Percentiles rank a stretch among this genome's conserved stretches.
These are phyloP conservation scores for Ceratobasidium sp. DNA, from an alignment of 1,284 basidiomycete species.

Conservation along the genomic window DNA sequence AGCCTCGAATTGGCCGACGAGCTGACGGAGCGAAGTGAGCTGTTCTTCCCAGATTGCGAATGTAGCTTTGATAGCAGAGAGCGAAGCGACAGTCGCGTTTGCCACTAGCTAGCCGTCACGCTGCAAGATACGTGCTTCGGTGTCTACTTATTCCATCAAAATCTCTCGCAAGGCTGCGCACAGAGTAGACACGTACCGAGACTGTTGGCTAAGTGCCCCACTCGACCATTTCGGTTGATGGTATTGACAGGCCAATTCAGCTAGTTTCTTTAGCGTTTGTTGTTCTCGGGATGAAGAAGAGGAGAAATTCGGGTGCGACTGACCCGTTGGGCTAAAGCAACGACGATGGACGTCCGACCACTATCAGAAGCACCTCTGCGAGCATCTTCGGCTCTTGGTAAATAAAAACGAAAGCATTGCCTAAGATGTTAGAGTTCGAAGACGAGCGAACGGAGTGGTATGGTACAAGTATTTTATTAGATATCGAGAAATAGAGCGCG, in stretches of 20 bases:
- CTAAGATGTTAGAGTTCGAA: no score
- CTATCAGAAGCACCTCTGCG: constrained; percentile 84
- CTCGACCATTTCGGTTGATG: constrained; percentile 67
- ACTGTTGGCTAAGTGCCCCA: constrained; percentile 60
- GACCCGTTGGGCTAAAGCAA: constrained; percentile 67
- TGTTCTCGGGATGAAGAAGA: constrained; percentile 89
- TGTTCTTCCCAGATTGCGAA: constrained; percentile 67
- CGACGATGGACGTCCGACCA: constrained; percentile 85
- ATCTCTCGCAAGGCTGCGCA: constrained; percentile 78
- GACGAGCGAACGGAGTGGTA: no score
- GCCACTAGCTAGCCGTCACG: constrained; percentile 79
- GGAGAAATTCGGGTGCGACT: constrained; percentile 76
- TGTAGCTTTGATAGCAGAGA: constrained; percentile 65
- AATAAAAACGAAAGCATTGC: no score
- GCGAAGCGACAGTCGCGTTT: constrained; percentile 81
- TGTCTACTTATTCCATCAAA: constrained; percentile 83
- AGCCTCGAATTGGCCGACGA: no score
- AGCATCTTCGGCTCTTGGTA: constrained; percentile 67
- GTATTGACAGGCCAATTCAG: constrained; percentile 77
- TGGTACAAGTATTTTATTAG: no score
- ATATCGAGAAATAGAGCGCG: no score
- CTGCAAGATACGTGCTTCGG: constrained; percentile 80
- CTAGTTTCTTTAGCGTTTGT: constrained; percentile 80
- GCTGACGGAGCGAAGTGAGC: constrained; percentile 55
- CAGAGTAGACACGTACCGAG: constrained; percentile 81